A percentile compares a stretch with the other conserved stretches of the same genome.
Conservation (phyloP, 352 stramenopile genomes). For the Thalassiosira sp. region DNA sequence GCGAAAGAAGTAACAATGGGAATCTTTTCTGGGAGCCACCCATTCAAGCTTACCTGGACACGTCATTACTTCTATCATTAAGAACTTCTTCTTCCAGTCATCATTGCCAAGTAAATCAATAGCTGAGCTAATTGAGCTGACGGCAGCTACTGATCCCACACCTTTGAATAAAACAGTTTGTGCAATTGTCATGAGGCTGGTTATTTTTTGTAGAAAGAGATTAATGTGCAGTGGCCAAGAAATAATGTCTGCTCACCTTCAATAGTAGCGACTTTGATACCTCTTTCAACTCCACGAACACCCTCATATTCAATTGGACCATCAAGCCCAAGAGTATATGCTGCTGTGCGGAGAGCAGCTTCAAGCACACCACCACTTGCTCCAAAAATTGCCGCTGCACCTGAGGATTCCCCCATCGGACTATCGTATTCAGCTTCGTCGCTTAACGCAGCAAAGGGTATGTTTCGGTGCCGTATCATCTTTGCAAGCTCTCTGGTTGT, state of each 20-base stretch:
- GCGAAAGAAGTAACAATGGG: too few relatives aligned
- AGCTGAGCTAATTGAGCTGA: constrained; percentile 36
- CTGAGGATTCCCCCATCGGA: constrained; percentile 39
- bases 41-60: constrained; percentile 43
- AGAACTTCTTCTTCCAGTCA: constrained; percentile 23
- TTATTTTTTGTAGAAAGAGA: too few relatives aligned
- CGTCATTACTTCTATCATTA: constrained; percentile 46
- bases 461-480: constrained; percentile 40
- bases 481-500: constrained; percentile 48
- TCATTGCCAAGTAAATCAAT: constrained; percentile 45
- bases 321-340: constrained; percentile 24
- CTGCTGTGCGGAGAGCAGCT: constrained; percentile 43
- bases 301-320: constrained; percentile 27
- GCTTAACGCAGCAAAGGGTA: constrained; percentile 24
- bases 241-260: constrained; percentile 6
- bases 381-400: constrained; percentile 48
- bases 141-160: constrained; percentile 19
- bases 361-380: constrained; percentile 53
- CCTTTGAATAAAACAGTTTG: too few relatives aligned
- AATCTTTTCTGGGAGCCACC: too few relatives aligned
- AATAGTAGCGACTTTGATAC: constrained; percentile 46
- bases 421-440: constrained; percentile 35
- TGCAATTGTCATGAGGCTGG: too few relatives aligned
- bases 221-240: too few relatives aligned
- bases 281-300: constrained; percentile 36